Percentiles rank a stretch among this genome's conserved stretches.
These are phyloP conservation scores for Marasmius sp. DNA, from an alignment of 1,284 basidiomycete genomes.

Conservation along the genomic window DNA sequence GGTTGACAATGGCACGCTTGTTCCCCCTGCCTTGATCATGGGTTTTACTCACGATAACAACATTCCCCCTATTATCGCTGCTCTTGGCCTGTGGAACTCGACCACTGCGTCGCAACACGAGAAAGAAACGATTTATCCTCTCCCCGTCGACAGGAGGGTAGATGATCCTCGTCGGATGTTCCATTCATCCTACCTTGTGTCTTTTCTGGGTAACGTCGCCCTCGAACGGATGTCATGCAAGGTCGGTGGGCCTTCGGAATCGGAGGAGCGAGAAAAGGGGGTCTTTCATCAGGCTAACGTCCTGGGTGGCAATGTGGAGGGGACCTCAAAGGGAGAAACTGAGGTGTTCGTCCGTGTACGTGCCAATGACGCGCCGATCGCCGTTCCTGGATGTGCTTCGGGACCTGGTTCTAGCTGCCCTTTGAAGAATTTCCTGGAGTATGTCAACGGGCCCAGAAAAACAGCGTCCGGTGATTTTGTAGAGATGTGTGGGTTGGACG, in stretches of 20 bases:
- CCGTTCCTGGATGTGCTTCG: constrained; percentile 35
- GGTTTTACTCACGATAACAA: constrained; percentile 48
- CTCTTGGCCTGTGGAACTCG: constrained; percentile 43
- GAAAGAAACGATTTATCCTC: constrained; percentile 29
- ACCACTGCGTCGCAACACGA: constrained; percentile 15
- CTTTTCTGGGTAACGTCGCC: constrained; percentile 40
- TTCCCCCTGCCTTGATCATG: constrained; percentile 39
- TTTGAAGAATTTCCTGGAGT: constrained; percentile 28
- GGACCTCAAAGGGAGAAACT: constrained; percentile 10
- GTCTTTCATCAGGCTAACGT: constrained; percentile 11
- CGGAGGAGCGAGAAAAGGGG: constrained; percentile 13
- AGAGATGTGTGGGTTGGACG: constrained; percentile 32
- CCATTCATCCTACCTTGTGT: constrained; percentile 37
- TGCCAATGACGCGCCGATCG: constrained; percentile 37
- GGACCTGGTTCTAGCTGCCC: constrained; percentile 39
- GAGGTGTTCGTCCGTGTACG: constrained; percentile 34
- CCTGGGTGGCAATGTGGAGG: constrained; percentile 12
- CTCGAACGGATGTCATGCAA: constrained; percentile 39
- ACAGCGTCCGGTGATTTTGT: constrained; percentile 36
- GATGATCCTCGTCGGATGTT: constrained; percentile 31
- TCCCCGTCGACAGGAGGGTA: constrained; percentile 26
- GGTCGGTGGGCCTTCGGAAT: constrained; percentile 4
- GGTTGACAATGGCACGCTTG: constrained; percentile 25
- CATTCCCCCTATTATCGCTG: constrained; percentile 40
- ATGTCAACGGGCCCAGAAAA: constrained; percentile 26